Evolutionary conservation across 176 grass and related monocot species (phyloP), one percentile per base, ranked within the genome.

Genomic region (Juncus inflexus): DNA sequence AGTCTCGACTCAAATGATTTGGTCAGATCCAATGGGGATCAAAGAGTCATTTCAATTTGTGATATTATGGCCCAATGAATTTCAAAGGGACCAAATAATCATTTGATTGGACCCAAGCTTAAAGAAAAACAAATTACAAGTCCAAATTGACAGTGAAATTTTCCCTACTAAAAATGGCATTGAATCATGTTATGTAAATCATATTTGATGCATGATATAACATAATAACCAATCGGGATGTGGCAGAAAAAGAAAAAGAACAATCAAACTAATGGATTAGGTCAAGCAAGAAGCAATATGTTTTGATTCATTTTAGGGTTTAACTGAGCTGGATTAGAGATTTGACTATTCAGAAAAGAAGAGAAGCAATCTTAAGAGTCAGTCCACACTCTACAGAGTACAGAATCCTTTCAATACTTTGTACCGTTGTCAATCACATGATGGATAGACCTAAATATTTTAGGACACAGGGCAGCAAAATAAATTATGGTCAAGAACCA

Each of bases 341-440:
- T 65, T 81, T 87, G 75, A 87, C 80, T 80, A 75, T 77, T 74
- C 56, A 47, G 16, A 73, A 63, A 54, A 54, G 40, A 50, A 76
- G 59, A 62, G 64, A 52, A 79, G 75, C 66, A 78, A 70, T 57
- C 67, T 47, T 74, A 83, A 74, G 62, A 59, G 40, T 78, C 74
- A 77, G 1, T 28, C 19, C 1, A 28, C 19, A 28, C 19, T 28
- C 19, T 28, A 28, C 19, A 28, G 19, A 83, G 66, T 58, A 64
- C 68, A 76, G 42, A 52, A 51, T 40, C 60, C 72, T 35, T 74
- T 47, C 51, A 77, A 64, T 76, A 57, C 70, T 71, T 54, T 81
- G 49, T 79, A 76, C 55, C 77, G 71, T 65, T 82, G 75, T 84
- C 86, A 71, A 58, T 79, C 86, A 84, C 90, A 90, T 87, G 90